phyloP scores from a whole-genome alignment of 352 stramenopile species.

The Phytopythium mirpurense region DNA sequence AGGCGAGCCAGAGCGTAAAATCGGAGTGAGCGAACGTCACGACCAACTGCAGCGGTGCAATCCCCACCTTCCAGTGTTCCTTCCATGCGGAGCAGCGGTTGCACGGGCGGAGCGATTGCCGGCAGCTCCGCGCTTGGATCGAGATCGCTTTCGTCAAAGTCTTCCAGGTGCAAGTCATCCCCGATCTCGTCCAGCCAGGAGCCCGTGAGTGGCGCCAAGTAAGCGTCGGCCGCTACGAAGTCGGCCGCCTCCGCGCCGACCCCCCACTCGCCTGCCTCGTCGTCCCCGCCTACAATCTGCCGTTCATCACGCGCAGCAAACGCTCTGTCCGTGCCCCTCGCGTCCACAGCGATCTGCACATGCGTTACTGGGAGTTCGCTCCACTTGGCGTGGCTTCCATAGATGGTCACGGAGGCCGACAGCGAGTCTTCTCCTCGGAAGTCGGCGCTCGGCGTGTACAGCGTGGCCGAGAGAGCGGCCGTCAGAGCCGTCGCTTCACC shows the following conservation, averaged over 20 bases:
- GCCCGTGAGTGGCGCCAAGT: not conserved
- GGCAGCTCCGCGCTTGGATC: not conserved
- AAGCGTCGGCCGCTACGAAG: not conserved
- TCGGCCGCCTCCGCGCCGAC: not conserved
- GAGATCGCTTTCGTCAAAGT: not conserved
- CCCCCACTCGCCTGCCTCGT: not conserved
- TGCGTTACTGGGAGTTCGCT: not conserved
- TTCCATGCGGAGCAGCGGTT: slow-evolving; percentile 10
- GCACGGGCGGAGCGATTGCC: not conserved
- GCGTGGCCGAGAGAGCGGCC: slow-evolving; percentile 8
- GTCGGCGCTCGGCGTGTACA: slow-evolving; percentile 8
- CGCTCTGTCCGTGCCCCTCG: not conserved
- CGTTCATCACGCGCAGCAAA: not conserved
- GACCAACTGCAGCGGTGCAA: not conserved
- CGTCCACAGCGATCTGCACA: not conserved
- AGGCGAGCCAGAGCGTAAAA: not conserved
- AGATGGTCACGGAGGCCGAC: not conserved
- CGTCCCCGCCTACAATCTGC: not conserved
- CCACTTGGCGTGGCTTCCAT: not conserved
- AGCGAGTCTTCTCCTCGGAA: slow-evolving; percentile 15
- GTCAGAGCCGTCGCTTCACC: slow-evolving; percentile 11
- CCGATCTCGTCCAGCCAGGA: not conserved
- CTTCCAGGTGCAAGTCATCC: not conserved
- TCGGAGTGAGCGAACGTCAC: no score
- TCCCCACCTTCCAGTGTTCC: slow-evolving; percentile 19